phyloP scores from a whole-genome alignment of 805 yeast genomes.

The Ogataea pini region DNA sequence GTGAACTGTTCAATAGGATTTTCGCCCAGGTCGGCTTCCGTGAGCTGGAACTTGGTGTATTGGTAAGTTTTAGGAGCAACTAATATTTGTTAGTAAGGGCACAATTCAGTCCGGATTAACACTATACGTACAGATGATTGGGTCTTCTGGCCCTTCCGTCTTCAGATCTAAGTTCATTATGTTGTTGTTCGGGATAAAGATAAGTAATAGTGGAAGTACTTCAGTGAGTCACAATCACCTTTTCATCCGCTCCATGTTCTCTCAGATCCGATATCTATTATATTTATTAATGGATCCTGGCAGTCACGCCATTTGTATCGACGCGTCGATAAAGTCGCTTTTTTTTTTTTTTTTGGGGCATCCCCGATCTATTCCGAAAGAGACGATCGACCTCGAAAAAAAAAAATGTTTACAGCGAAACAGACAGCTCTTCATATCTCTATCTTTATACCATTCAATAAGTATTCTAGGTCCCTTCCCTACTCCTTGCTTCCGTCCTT shows the following conservation, averaged over 20 bases:
- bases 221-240: background rate
- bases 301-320: background rate
- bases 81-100: constrained; percentile 9
- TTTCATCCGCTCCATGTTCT: background rate
- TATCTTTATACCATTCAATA: background rate
- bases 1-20: constrained; percentile 80
- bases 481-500: too few relatives aligned
- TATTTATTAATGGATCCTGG: too few relatives aligned
- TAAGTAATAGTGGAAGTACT: too few relatives aligned
- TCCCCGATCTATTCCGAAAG: constrained; percentile 2
- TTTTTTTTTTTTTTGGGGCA: background rate
- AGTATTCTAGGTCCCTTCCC: too few relatives aligned
- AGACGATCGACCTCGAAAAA: constrained; percentile 7
- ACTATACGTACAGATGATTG: constrained; percentile 31
- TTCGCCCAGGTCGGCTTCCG: constrained; percentile 49
- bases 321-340: constrained; percentile 1
- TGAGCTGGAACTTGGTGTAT: constrained; percentile 67
- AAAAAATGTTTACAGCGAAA: constrained; percentile 1
- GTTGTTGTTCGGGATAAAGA: background rate
- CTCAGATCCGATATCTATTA: background rate
- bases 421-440: background rate
- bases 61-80: constrained; percentile 90
- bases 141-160: constrained; percentile 26
- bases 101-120: too few relatives aligned
- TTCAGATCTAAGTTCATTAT: constrained; percentile 27